Evolutionary conservation across 2,329 filamentous ascomycete species (phyloP).

Genomic region (Trichoderma sp.): DNA sequence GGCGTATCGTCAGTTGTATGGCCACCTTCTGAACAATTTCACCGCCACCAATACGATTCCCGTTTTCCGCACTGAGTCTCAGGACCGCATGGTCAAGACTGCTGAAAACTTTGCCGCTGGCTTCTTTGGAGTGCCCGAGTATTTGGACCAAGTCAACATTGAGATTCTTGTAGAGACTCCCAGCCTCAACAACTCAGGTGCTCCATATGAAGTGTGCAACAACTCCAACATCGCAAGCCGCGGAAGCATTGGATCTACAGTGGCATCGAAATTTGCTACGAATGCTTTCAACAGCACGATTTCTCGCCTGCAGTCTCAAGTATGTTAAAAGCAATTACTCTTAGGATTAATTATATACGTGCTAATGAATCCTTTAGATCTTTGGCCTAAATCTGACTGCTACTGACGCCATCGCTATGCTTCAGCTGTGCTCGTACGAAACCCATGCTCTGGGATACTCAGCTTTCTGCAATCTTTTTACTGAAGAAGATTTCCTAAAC

Average conservation of each 20-base stretch:
- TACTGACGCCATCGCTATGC: neutral
- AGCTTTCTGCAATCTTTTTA: neutral
- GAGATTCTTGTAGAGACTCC: neutral
- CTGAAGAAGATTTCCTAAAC: neutral
- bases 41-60: neutral
- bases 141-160: neutral
- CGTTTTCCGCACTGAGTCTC: conserved; percentile 1
- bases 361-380: neutral
- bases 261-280: neutral
- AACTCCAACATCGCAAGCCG: neutral
- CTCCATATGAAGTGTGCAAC: neutral
- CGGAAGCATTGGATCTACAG: neutral
- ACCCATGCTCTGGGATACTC: neutral
- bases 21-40: neutral
- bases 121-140: neutral
- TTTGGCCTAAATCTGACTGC: neutral
- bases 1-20: neutral
- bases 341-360: rapidly evolving
- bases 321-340: neutral
- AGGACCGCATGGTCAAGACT: neutral
- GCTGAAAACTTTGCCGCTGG: neutral
- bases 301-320: neutral
- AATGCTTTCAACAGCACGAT: neutral
- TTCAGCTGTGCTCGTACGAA: neutral
- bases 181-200: neutral